Evolutionary conservation across 768 basidiomycete genomes (phyloP).

Genomic region (Epithele typhae): DNA sequence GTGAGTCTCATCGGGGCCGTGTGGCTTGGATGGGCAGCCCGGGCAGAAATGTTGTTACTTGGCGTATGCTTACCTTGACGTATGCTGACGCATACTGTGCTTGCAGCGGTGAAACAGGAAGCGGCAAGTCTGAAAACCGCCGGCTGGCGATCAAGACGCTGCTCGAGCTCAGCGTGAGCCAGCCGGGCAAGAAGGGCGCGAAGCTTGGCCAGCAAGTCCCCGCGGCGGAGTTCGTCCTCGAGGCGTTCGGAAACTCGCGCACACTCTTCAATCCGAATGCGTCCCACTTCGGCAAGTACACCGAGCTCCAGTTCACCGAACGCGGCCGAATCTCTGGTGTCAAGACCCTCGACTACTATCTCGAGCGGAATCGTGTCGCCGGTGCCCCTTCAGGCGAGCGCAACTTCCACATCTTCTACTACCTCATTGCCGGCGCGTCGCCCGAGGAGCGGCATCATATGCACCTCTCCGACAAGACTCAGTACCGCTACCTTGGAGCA

Average conservation of each 20-base stretch:
- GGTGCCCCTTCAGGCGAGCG: conserved; percentile 87
- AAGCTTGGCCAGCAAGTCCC: conserved; percentile 86
- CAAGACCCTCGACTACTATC: conserved; percentile 96
- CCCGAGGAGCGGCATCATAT: conserved; percentile 87
- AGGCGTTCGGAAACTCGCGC: conserved; percentile 90
- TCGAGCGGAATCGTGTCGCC: conserved; percentile 88
- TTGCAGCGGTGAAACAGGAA: conserved; percentile 82
- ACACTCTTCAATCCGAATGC: conserved; percentile 93
- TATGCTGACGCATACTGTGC: too few relatives aligned
- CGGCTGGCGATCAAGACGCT: conserved; percentile 89
- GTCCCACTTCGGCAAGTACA: conserved; percentile 96
- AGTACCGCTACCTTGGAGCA: conserved; percentile 81
- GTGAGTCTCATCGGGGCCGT: too few relatives aligned
- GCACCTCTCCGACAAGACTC: conserved; percentile 72
- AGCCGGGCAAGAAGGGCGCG: conserved; percentile 89
- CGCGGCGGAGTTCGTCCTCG: conserved; percentile 92
- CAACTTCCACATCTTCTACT: conserved; percentile 98
- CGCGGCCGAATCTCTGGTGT: conserved; percentile 83
- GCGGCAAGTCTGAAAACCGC: conserved; percentile 90
- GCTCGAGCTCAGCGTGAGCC: conserved; percentile 84
- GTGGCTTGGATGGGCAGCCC: too few relatives aligned
- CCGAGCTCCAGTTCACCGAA: conserved; percentile 94
- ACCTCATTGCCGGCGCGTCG: conserved; percentile 87
- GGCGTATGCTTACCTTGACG: too few relatives aligned
- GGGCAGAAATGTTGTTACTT: too few relatives aligned